Conservation (phyloP, 2,329 filamentous ascomycete species). For the Diaporthe vexans region DNA sequence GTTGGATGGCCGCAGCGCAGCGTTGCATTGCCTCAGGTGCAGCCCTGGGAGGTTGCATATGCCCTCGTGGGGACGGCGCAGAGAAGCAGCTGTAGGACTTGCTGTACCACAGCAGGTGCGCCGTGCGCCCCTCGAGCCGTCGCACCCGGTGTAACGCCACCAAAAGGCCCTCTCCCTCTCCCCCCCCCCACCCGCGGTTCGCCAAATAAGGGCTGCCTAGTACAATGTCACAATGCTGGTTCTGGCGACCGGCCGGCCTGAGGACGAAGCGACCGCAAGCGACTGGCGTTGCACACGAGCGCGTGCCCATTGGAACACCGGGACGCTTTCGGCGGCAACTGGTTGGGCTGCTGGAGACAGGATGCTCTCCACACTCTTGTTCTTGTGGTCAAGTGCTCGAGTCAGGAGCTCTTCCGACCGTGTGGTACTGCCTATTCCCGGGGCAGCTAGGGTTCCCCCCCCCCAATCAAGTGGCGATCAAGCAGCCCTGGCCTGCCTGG, state of each 20-base stretch:
- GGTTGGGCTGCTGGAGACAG: not conserved
- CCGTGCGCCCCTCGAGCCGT: constrained; percentile 18
- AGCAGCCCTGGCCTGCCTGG: constrained; percentile 8
- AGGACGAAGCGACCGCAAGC: constrained; percentile 40
- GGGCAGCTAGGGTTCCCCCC: not conserved
- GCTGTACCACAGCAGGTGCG: not conserved
- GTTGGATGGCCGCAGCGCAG: constrained; percentile 18
- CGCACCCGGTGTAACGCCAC: constrained; percentile 23
- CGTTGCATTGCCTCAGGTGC: constrained; percentile 39
- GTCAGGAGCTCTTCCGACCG: constrained; percentile 2
- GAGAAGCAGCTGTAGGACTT: not conserved
- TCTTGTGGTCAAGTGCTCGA: not conserved
- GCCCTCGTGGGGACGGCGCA: constrained; percentile 28
- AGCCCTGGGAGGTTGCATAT: constrained; percentile 28
- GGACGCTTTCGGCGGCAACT: constrained; percentile 24
- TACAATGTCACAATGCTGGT: not conserved
- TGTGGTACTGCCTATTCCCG: constrained; percentile 16
- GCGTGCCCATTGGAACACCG: not conserved
- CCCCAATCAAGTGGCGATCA: not conserved
- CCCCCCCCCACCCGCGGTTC: not conserved
- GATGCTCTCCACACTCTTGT: too few relatives aligned
- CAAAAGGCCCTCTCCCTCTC: constrained; percentile 23
- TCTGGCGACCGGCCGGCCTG: constrained; percentile 13
- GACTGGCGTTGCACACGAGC: constrained; percentile 7
- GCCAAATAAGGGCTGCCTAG: not conserved